These are phyloP conservation scores for Suillus luteus DNA, from an alignment of 768 basidiomycete species.

Conservation along the genomic window DNA sequence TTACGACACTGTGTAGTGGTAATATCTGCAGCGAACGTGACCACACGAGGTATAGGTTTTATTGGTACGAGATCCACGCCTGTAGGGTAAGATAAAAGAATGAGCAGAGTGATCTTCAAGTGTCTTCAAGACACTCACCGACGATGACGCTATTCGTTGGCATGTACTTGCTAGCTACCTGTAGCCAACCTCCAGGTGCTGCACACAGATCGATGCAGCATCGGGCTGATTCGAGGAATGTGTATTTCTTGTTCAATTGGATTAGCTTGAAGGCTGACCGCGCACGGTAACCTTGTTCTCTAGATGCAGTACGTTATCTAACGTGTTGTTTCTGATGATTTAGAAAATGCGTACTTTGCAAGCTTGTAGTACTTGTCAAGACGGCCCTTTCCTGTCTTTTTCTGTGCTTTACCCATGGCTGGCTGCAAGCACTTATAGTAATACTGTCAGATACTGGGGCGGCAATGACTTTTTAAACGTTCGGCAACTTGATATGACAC, in stretches of 20 bases:
- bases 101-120: not conserved
- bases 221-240: conserved; percentile 83
- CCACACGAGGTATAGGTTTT: conserved; percentile 90
- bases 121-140: conserved; percentile 49
- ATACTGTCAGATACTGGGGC: not conserved
- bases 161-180: conserved; percentile 98
- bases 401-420: conserved; percentile 76
- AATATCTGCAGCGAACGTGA: conserved; percentile 92
- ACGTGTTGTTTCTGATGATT: conserved; percentile 10
- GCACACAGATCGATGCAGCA: conserved; percentile 98
- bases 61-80: conserved; percentile 97
- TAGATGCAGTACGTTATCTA: conserved; percentile 35
- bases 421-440: not conserved
- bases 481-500: not conserved
- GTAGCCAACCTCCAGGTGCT: conserved; percentile 98
- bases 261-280: conserved; percentile 99
- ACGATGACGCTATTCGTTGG: conserved; percentile 89
- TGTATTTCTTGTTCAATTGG: conserved; percentile 97
- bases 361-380: conserved; percentile 98
- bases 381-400: conserved; percentile 95
- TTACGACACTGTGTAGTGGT: conserved; percentile 90
- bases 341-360: conserved; percentile 60
- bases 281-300: conserved; percentile 98
- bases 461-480: not conserved
- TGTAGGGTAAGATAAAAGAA: conserved; percentile 31